These are phyloP conservation scores for Oldenlandia corymbosa DNA, from an alignment of 257 asterid genomes.

Conservation along the genomic window DNA sequence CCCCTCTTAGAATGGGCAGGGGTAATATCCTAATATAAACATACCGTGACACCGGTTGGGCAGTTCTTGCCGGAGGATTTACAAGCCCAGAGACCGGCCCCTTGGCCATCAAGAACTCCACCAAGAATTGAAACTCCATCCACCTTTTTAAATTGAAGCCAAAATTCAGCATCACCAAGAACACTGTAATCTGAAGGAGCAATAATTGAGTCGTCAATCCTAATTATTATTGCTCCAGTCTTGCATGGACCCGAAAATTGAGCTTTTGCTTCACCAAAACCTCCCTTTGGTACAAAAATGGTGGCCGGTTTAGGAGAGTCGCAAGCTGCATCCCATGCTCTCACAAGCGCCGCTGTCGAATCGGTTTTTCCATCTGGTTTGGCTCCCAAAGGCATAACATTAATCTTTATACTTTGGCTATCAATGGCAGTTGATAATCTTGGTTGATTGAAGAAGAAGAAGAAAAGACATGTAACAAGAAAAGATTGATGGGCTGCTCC, in stretches of 20 bases:
- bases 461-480: slow-evolving; percentile 10
- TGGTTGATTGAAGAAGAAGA: neutral
- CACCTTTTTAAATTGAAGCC: neutral
- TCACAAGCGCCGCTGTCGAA: slow-evolving; percentile 14
- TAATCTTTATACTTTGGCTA: neutral
- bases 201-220: neutral
- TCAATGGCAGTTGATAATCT: slow-evolving; percentile 13
- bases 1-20: neutral
- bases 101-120: slow-evolving; percentile 24
- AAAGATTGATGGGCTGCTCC: slow-evolving; percentile 14
- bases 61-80: slow-evolving; percentile 20
- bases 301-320: slow-evolving; percentile 16
- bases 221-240: neutral
- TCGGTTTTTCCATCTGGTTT: slow-evolving; percentile 17
- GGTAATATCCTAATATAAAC: slow-evolving; percentile 16
- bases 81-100: slow-evolving; percentile 23
- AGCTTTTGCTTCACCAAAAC: neutral
- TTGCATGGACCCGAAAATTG: neutral
- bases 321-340: slow-evolving; percentile 33
- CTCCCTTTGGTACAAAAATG: slow-evolving; percentile 18
- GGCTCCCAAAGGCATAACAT: slow-evolving; percentile 21
- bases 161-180: neutral
- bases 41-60: slow-evolving; percentile 53
- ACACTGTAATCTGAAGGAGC: neutral
- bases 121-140: neutral